Evolutionary conservation across 164 flowering plant genomes (phyloP), one percentile per base, ranked within the genome.

Genomic region (Stephania japonica): DNA sequence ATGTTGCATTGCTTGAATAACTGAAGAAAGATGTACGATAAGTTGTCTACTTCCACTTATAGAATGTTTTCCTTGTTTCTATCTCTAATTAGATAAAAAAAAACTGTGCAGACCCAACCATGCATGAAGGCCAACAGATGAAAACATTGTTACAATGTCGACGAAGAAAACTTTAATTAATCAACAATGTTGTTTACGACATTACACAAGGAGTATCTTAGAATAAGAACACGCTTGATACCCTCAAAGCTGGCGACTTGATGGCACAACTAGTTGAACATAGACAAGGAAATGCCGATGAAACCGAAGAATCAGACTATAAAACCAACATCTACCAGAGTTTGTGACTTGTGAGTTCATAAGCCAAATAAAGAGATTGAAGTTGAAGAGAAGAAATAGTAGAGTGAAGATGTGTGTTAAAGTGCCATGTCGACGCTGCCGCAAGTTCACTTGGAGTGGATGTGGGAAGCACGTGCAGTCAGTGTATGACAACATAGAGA

Each of bases 401-500:
- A 53, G 49, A 8, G 6, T 19, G 14, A 49, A 77, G 59, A 81
- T 90, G 95, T 90, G 95, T 69, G 79, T 27, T 16, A 76, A 70
- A 67, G 85, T 86, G 16, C 80, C 65, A 4, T 89, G 96, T 83
- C 83, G 74, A 76, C 41, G 78, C 26, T 87, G 91, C 23, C 84
- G 85, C 23, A 85, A 86, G 77, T 73, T 70, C 49, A 14, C 85
- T 0, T 90, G 95, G 89, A 81, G 80, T 7, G 95, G 95, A 6
- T 89, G 95, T 47, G 93, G 96, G 2, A 76, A 78, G 64, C 93
- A 89, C 77, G 83, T 89, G 53, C 66, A 78, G 25, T 70, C 82
- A 11, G 71, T 87, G 18, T 85, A 85, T 38, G 76, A 77, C 23
- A 77, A 78, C 80, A 86, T 87, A 1, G 86, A 87, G 13, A 66